A percentile compares a stretch with the other conserved stretches of the same genome.
phyloP scores from a whole-genome alignment of 2,329 filamentous ascomycete species.

The Beauveria medogensis region DNA sequence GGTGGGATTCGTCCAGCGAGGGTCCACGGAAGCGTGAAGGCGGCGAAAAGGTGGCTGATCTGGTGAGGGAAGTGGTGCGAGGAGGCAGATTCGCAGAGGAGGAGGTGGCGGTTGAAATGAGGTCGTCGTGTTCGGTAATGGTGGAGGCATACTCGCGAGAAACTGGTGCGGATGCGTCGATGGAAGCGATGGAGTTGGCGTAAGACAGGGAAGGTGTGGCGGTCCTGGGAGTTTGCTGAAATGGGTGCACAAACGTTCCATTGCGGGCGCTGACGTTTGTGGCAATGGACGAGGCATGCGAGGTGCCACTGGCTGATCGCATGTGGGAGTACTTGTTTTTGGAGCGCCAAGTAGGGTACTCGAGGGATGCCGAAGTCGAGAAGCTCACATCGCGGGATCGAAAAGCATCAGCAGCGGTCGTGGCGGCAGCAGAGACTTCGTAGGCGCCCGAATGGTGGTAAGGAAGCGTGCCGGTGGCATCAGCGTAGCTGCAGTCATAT shows the following conservation, averaged over 20 bases:
- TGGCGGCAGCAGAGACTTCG: conserved; percentile 13
- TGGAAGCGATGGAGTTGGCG: conserved; percentile 46
- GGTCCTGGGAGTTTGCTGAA: conserved; percentile 55
- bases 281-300: conserved; percentile 48
- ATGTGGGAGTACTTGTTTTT: conserved; percentile 43
- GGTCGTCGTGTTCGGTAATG: conserved; percentile 46
- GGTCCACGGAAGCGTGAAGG: conserved; percentile 11
- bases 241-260: conserved; percentile 53
- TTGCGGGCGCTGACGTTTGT: conserved; percentile 41
- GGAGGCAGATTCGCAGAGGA: conserved; percentile 13
- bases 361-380: conserved; percentile 27
- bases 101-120: conserved; percentile 19
- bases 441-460: conserved; percentile 8
- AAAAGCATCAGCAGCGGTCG: conserved; percentile 13
- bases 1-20: conserved; percentile 20
- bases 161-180: conserved; percentile 31
- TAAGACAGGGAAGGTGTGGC: conserved; percentile 53
- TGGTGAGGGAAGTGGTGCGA: conserved; percentile 7
- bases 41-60: neutral
- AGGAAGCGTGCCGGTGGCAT: neutral
- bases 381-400: conserved; percentile 38
- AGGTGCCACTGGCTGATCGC: conserved; percentile 51
- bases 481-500: conserved; percentile 18
- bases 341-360: conserved; percentile 21
- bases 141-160: conserved; percentile 47